Conservation (phyloP, 345 rosid species). For the Nasturtium officinale region DNA sequence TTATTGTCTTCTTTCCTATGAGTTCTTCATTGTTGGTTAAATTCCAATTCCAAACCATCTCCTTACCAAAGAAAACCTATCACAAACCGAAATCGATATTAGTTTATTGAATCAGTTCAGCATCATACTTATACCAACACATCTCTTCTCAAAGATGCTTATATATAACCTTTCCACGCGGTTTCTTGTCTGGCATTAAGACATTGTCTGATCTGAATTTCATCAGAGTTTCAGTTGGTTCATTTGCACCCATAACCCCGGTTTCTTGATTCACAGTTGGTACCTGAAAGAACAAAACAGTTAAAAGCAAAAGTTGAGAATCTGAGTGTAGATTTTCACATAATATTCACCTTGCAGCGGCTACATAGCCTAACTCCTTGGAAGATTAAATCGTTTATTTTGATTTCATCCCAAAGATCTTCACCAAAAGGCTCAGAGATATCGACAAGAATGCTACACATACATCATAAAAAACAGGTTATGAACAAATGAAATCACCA, state of each 20-base stretch:
- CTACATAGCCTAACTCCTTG: conserved; percentile 74
- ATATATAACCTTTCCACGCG: conserved; percentile 64
- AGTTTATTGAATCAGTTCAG: background rate
- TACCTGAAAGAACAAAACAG: conserved; percentile 47
- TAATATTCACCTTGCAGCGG: conserved; percentile 76
- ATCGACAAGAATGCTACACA: conserved; percentile 64
- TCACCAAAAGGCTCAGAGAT: conserved; percentile 81
- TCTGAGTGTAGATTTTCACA: conserved; percentile 5
- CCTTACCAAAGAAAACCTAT: conserved; percentile 85
- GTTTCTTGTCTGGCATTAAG: conserved; percentile 64
- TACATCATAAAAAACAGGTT: conserved; percentile 3
- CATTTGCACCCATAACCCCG: conserved; percentile 55
- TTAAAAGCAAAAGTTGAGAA: background rate
- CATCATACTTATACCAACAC: conserved; percentile 1
- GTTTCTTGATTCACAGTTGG: conserved; percentile 83
- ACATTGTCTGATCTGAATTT: conserved; percentile 67
- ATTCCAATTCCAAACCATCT: conserved; percentile 62
- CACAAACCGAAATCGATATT: background rate
- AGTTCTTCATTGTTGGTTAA: conserved; percentile 44
- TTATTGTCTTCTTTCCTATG: conserved; percentile 57
- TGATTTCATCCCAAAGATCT: conserved; percentile 81
- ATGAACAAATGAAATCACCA: background rate
- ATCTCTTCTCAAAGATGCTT: conserved; percentile 12
- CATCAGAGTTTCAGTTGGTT: conserved; percentile 73
- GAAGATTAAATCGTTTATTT: conserved; percentile 57